These are phyloP conservation scores for Pseudocercospora musae DNA, from an alignment of 2,329 filamentous ascomycete genomes.

Conservation along the genomic window DNA sequence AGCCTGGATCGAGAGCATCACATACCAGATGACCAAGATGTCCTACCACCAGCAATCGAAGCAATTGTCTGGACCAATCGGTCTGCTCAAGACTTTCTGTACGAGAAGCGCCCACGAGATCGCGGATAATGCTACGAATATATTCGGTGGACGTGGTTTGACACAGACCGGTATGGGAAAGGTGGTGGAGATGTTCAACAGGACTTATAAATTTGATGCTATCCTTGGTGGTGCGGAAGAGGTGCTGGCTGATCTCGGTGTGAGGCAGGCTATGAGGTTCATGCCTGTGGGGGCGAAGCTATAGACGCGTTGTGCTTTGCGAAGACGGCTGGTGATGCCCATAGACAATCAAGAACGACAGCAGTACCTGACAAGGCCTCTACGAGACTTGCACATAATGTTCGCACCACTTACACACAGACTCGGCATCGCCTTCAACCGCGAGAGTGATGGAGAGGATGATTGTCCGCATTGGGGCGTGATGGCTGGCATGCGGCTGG, in stretches of 20 bases:
- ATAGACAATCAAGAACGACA: not conserved
- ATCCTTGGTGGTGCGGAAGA: slow-evolving; percentile 77
- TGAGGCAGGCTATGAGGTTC: slow-evolving; percentile 76
- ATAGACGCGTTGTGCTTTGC: slow-evolving; percentile 3
- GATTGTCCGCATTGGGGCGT: too few species aligned
- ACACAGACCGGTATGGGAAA: slow-evolving; percentile 81
- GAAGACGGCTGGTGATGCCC: not conserved
- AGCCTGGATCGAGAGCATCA: slow-evolving; percentile 79
- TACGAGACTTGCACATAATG: not conserved
- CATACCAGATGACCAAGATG: slow-evolving; percentile 87
- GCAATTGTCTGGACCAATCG: slow-evolving; percentile 76
- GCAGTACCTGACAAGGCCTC: not conserved
- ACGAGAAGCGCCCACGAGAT: slow-evolving; percentile 78
- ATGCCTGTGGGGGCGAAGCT: slow-evolving; percentile 56
- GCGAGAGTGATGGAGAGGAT: too few species aligned
- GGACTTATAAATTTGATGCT: slow-evolving; percentile 70
- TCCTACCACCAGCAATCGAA: slow-evolving; percentile 71
- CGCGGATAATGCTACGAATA: slow-evolving; percentile 78
- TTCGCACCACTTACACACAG: not conserved
- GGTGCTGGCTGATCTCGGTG: slow-evolving; percentile 74
- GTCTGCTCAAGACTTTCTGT: slow-evolving; percentile 72
- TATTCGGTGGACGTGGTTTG: slow-evolving; percentile 77
- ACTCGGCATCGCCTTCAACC: not conserved
- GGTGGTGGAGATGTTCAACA: slow-evolving; percentile 78
- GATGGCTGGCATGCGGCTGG: too few species aligned